A percentile compares a stretch with the other conserved stretches of the same genome.
These are phyloP conservation scores for Litsea cubeba DNA, from an alignment of 164 flowering plant genomes.

Conservation along the genomic window DNA sequence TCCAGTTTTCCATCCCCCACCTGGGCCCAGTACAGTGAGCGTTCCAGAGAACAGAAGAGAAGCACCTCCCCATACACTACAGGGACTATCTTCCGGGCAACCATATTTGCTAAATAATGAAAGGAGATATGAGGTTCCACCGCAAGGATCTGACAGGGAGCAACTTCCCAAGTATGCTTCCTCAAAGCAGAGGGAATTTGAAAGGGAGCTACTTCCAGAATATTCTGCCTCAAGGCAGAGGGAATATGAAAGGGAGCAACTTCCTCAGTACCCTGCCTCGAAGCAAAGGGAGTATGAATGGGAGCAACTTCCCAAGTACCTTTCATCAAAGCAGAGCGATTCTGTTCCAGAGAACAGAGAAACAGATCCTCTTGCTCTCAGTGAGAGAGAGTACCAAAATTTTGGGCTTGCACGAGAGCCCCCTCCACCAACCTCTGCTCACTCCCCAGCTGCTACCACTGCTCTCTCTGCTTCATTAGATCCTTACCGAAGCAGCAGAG, in stretches of 20 bases:
- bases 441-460: constrained; percentile 1
- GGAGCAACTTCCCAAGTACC: no score
- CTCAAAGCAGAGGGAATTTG: not conserved
- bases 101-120: constrained; percentile 8
- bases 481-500: constrained; percentile 4
- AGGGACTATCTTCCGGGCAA: constrained; percentile 9
- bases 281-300: not conserved
- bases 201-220: constrained; percentile 9
- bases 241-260: no score
- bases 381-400: constrained; percentile 21
- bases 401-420: constrained; percentile 18
- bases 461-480: constrained; percentile 3
- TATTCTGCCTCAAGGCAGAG: not conserved
- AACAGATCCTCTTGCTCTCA: constrained; percentile 9
- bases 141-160: constrained; percentile 26
- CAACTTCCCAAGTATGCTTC: constrained; percentile 8
- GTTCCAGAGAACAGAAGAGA: constrained; percentile 18
- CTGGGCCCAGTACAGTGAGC: constrained; percentile 12
- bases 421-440: constrained; percentile 2
- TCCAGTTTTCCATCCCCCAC: constrained; percentile 8
- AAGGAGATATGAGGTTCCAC: constrained; percentile 10
- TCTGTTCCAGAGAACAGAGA: not conserved
- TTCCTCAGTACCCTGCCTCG: no score
- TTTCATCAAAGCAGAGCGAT: not conserved
- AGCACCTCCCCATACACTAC: constrained; percentile 4